Percentiles rank a stretch among this genome's conserved stretches.
These are phyloP conservation scores for Meyerozyma athensensis DNA, from an alignment of 1,139 yeast species.

Conservation along the genomic window DNA sequence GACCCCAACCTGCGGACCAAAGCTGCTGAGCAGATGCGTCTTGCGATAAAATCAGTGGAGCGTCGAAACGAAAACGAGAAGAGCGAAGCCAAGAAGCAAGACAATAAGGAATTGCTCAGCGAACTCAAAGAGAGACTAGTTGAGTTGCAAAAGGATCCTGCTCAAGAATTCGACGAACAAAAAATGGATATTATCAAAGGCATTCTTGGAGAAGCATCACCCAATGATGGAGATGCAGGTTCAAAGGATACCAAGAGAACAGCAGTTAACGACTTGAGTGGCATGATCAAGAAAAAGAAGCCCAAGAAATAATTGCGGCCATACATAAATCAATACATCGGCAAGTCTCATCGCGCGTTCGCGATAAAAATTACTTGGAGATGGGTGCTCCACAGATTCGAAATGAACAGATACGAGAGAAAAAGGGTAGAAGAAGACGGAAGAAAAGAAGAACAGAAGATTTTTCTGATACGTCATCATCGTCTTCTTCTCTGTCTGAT, in stretches of 20 bases:
- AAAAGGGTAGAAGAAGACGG: conserved; percentile 41
- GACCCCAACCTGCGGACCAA: conserved; percentile 42
- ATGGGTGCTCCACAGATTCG: conserved; percentile 2
- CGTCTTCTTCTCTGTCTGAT: conserved; percentile 35
- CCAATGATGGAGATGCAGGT: conserved; percentile 3
- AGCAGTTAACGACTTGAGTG: conserved; percentile 51
- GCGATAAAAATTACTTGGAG: background rate
- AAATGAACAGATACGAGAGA: conserved; percentile 4
- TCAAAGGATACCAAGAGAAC: conserved; percentile 7
- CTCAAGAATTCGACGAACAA: conserved; percentile 47
- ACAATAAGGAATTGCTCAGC: conserved; percentile 46
- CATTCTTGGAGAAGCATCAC: conserved; percentile 50
- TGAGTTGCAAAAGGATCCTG: conserved; percentile 53
- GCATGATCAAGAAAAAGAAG: conserved; percentile 52
- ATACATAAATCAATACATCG: conserved; percentile 1
- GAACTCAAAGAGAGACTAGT: conserved; percentile 51
- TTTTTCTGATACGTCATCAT: conserved; percentile 42
- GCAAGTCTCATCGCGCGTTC: background rate
- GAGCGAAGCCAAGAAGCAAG: conserved; percentile 30
- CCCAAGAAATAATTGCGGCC: conserved; percentile 6
- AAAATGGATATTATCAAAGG: conserved; percentile 60
- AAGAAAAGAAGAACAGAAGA: conserved; percentile 81
- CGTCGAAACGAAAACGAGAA: conserved; percentile 27
- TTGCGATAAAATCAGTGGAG: conserved; percentile 60
- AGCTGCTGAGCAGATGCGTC: conserved; percentile 55